Evolutionary conservation across 1,284 basidiomycete species (phyloP).

Genomic region (Apiotrichum domesticum): DNA sequence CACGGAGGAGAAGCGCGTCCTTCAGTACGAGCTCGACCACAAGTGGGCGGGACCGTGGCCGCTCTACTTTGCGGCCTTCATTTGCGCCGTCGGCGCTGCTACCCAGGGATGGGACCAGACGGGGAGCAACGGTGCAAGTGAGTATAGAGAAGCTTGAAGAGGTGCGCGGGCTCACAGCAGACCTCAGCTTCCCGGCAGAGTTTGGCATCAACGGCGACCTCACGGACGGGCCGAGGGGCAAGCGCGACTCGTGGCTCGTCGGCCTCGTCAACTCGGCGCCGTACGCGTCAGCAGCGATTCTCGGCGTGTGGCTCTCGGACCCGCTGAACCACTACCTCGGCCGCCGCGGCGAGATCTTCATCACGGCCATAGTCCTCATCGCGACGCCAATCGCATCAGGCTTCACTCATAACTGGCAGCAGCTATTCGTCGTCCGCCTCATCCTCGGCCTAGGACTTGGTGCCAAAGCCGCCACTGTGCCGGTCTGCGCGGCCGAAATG

Average conservation of each 20-base stretch:
- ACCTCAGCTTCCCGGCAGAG: conserved; percentile 61
- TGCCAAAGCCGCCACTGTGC: conserved; percentile 49
- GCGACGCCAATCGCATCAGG: conserved; percentile 46
- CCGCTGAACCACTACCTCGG: conserved; percentile 66
- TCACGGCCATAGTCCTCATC: conserved; percentile 52
- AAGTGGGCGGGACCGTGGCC: conserved; percentile 57
- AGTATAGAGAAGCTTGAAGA: no score
- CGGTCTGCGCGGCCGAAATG: conserved; percentile 41
- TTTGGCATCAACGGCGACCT: conserved; percentile 55
- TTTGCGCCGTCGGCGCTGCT: conserved; percentile 16
- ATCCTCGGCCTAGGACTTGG: conserved; percentile 43
- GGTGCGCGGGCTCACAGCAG: no score
- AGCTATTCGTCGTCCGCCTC: conserved; percentile 46
- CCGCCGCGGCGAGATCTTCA: conserved; percentile 69
- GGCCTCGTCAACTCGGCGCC: conserved; percentile 70
- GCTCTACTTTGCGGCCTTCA: conserved; percentile 27
- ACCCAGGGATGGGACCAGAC: conserved; percentile 42
- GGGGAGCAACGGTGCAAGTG: conserved; percentile 49
- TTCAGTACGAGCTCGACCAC: conserved; percentile 56
- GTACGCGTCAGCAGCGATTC: conserved; percentile 54
- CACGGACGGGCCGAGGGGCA: conserved; percentile 46
- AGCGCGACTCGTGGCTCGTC: conserved; percentile 46
- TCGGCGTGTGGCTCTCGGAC: conserved; percentile 53
- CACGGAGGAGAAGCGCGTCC: conserved; percentile 55
- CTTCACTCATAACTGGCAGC: conserved; percentile 55